A percentile compares a stretch with the other conserved stretches of the same genome.
Conservation (phyloP, 768 basidiomycete species). For the Leucosporidium yakuticum region DNA sequence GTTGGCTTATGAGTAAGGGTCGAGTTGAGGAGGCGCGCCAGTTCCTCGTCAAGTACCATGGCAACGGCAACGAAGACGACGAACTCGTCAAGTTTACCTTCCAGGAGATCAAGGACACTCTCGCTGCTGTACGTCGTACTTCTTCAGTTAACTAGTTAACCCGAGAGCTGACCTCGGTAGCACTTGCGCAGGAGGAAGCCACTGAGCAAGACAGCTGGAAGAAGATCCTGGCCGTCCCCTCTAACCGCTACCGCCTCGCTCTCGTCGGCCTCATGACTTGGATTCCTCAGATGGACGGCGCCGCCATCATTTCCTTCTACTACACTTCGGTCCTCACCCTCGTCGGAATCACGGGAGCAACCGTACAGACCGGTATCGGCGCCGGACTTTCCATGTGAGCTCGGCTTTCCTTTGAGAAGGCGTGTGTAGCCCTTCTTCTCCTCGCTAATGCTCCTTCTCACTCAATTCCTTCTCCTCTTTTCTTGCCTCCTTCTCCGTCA, state of each 20-base stretch:
- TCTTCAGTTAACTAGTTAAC: too few relatives aligned
- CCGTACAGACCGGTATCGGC: conserved; percentile 18
- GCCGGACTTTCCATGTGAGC: not conserved
- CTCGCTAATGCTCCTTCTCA: too few relatives aligned
- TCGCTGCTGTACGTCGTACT: conserved; percentile 16
- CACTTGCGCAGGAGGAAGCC: conserved; percentile 34
- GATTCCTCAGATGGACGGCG: conserved; percentile 39
- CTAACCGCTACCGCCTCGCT: not conserved
- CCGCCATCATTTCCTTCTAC: conserved; percentile 41
- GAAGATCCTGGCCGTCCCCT: conserved; percentile 1
- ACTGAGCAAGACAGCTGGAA: not conserved
- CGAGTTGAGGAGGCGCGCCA: conserved; percentile 37
- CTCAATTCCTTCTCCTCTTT: too few relatives aligned
- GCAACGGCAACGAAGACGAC: conserved; percentile 32
- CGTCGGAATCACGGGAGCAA: conserved; percentile 36
- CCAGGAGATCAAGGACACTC: conserved; percentile 44
- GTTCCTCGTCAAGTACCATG: conserved; percentile 53
- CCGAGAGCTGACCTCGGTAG: too few relatives aligned
- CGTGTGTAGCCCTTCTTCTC: too few relatives aligned
- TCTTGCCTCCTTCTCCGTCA: not conserved
- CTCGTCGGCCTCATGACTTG: conserved; percentile 2
- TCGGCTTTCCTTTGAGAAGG: too few relatives aligned
- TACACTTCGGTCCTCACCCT: conserved; percentile 36
- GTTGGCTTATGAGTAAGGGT: conserved; percentile 73
- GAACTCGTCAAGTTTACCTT: conserved; percentile 45